A percentile compares a stretch with the other conserved stretches of the same genome.
Evolutionary conservation across 148 eudicot species (phyloP).

Genomic region (Rhododendron molle): DNA sequence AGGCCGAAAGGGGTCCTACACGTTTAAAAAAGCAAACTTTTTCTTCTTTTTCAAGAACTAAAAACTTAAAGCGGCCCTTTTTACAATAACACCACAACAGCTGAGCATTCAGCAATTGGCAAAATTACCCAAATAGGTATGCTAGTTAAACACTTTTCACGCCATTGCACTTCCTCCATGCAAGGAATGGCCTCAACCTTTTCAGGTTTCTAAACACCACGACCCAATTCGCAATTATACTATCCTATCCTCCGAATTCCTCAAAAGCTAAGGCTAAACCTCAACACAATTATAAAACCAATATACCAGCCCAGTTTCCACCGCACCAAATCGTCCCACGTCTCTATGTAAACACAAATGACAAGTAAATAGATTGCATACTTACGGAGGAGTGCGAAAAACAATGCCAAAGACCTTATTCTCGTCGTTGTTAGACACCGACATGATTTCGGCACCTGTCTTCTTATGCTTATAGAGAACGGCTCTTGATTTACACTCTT

Average conservation of each 20-base stretch:
- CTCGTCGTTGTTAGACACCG: slow-evolving; percentile 91
- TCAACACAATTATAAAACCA: background rate
- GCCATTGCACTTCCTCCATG: background rate
- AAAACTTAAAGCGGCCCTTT: background rate
- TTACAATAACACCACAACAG: background rate
- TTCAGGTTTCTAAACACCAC: background rate
- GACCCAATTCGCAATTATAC: too few species aligned
- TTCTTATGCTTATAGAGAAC: slow-evolving; percentile 80
- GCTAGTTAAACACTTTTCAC: background rate
- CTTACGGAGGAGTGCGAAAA: slow-evolving; percentile 98
- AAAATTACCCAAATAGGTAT: background rate
- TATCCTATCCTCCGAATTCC: background rate
- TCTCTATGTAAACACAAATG: background rate
- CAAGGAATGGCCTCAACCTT: background rate
- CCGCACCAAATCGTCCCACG: background rate
- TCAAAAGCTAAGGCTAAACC: background rate
- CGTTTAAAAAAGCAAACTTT: background rate
- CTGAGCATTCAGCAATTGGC: background rate
- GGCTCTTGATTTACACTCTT: slow-evolving; percentile 89
- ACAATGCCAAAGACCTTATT: slow-evolving; percentile 92
- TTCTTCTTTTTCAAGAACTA: background rate
- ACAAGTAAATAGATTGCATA: background rate
- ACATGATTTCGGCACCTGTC: slow-evolving; percentile 87
- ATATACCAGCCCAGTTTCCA: background rate
- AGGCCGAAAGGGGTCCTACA: background rate